Evolutionary conservation across 2,329 filamentous ascomycete genomes (phyloP).

Genomic region (Colletotrichum gloeosporioides): DNA sequence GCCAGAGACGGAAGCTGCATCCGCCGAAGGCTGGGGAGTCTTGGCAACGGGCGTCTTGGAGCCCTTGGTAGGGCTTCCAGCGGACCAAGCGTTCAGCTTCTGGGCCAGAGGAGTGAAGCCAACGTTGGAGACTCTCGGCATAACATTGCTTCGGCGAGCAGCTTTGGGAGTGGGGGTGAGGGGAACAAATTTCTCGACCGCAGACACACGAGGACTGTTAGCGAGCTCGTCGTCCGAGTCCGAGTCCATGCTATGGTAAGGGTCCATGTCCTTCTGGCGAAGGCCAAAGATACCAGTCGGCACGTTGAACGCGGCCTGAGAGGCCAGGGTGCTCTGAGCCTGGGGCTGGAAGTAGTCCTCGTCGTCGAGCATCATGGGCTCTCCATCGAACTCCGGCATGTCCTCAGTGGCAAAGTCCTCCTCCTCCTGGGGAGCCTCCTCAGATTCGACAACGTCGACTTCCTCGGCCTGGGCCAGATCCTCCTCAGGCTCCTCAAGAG

Average conservation of each 20-base stretch:
- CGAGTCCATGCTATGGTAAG: slow-evolving; percentile 48
- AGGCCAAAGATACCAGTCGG: slow-evolving; percentile 44
- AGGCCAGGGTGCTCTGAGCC: slow-evolving; percentile 25
- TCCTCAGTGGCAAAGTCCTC: slow-evolving; percentile 10
- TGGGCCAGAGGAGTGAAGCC: slow-evolving; percentile 70
- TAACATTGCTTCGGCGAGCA: slow-evolving; percentile 30
- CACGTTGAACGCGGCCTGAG: slow-evolving; percentile 32
- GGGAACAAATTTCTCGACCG: slow-evolving; percentile 31
- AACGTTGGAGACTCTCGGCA: slow-evolving; percentile 37
- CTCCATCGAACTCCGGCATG: not conserved
- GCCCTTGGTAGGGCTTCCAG: slow-evolving; percentile 58
- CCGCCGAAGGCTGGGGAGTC: not conserved
- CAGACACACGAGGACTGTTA: slow-evolving; percentile 28
- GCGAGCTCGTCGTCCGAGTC: slow-evolving; percentile 62
- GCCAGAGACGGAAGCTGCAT: not conserved
- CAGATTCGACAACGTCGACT: not conserved
- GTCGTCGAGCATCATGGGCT: slow-evolving; percentile 24
- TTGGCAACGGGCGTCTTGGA: slow-evolving; percentile 4
- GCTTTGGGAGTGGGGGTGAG: slow-evolving; percentile 46
- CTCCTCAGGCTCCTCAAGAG: slow-evolving; percentile 22
- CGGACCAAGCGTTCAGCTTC: slow-evolving; percentile 67
- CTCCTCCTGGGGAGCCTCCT: not conserved
- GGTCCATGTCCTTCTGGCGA: slow-evolving; percentile 52
- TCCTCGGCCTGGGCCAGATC: not conserved
- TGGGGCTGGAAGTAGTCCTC: slow-evolving; percentile 31